A percentile compares a stretch with the other conserved stretches of the same genome.
Evolutionary conservation across 2,329 filamentous ascomycete species (phyloP).

Genomic region (Trichoderma brevicompactum): DNA sequence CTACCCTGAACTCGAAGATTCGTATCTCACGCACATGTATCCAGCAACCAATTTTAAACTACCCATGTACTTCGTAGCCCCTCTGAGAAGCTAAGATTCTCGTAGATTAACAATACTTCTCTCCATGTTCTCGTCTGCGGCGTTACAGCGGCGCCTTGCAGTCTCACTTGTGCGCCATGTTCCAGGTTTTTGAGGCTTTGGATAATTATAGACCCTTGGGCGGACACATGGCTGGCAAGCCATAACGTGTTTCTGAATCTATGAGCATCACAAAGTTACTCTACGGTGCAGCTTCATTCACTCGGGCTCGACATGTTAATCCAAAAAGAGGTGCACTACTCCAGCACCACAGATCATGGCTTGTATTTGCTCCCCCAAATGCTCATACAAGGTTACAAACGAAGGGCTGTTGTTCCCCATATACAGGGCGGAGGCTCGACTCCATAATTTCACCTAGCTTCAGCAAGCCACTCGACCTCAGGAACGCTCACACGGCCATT

Average conservation of each 20-base stretch:
- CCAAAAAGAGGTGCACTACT: not conserved
- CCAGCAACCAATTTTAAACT: no score
- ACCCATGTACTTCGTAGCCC: no score
- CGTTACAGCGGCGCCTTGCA: not conserved
- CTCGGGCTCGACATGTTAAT: not conserved
- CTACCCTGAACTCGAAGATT: no score
- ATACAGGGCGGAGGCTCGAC: not conserved
- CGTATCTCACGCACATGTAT: no score
- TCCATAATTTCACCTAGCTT: slow-evolving; percentile 2
- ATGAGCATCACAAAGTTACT: not conserved
- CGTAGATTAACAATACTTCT: no score
- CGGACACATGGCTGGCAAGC: no score
- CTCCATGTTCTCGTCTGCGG: not conserved
- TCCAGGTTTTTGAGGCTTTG: not conserved
- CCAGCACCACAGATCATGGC: not conserved
- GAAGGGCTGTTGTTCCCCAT: not conserved
- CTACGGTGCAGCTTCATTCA: not conserved
- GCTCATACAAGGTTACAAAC: not conserved
- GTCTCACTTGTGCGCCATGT: not conserved
- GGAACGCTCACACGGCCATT: not conserved
- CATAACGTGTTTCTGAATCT: no score
- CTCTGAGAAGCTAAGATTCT: no score
- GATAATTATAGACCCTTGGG: not conserved
- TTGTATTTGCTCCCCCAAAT: not conserved
- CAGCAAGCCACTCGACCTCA: slow-evolving; percentile 4